Conservation (phyloP, 805 yeast genomes). For the Starmerella cellae region DNA sequence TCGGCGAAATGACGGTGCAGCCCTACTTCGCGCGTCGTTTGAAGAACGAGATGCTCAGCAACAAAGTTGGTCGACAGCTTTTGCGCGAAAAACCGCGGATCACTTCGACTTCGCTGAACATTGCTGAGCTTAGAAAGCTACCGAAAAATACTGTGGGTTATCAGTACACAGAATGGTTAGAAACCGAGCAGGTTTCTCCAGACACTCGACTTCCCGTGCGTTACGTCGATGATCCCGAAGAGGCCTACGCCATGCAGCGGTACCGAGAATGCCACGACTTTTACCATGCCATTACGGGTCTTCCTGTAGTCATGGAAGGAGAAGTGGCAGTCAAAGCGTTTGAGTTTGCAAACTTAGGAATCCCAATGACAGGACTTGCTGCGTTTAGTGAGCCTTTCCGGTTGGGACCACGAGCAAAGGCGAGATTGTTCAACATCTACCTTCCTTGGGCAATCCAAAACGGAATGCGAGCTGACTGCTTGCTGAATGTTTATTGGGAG, state of each 20-base stretch:
- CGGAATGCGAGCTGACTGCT: conserved; percentile 58
- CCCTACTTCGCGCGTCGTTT: conserved; percentile 49
- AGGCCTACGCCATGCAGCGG: conserved; percentile 84
- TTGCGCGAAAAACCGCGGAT: conserved; percentile 72
- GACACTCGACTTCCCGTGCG: conserved; percentile 84
- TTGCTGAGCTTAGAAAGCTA: conserved; percentile 43
- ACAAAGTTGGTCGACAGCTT: conserved; percentile 63
- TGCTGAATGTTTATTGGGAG: conserved; percentile 91
- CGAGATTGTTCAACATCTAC: conserved; percentile 49
- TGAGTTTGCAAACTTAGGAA: conserved; percentile 81
- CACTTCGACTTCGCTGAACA: conserved; percentile 54
- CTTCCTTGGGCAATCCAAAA: conserved; percentile 77
- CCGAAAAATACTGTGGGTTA: conserved; percentile 66
- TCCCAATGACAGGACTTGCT: conserved; percentile 92
- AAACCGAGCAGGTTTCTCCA: conserved; percentile 78
- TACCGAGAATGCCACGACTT: conserved; percentile 96
- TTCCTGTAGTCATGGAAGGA: conserved; percentile 90
- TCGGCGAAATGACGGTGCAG: conserved; percentile 81
- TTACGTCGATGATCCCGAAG: conserved; percentile 76
- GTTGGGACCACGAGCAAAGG: conserved; percentile 48
- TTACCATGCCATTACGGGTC: conserved; percentile 80
- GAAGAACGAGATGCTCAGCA: conserved; percentile 60
- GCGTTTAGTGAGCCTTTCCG: conserved; percentile 80
- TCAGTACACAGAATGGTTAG: conserved; percentile 70
- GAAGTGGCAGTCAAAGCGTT: conserved; percentile 86